Evolutionary conservation across 2,329 filamentous ascomycete species (phyloP).

Genomic region (Nannizzia gypsea): DNA sequence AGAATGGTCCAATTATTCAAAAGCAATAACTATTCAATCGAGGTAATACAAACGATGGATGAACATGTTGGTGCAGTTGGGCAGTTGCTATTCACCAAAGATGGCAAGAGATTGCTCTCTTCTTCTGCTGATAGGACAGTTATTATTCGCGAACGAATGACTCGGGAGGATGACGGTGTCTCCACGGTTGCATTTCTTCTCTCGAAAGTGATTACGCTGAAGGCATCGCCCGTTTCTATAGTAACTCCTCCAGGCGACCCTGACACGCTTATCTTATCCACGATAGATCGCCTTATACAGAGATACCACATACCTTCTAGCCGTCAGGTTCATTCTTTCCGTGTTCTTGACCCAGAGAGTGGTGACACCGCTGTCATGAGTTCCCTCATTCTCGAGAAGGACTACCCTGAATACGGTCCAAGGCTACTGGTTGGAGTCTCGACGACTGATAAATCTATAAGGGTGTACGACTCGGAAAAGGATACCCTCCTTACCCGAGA

Average conservation of each 20-base stretch:
- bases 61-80: slow-evolving; percentile 84
- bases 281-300: slow-evolving; percentile 50
- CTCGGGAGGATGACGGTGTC: slow-evolving; percentile 44
- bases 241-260: slow-evolving; percentile 52
- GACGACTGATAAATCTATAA: slow-evolving; percentile 88
- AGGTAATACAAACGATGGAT: slow-evolving; percentile 78
- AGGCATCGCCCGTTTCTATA: slow-evolving; percentile 80
- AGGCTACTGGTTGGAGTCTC: slow-evolving; percentile 75
- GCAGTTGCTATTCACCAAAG: slow-evolving; percentile 61
- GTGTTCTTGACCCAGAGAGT: slow-evolving; percentile 67
- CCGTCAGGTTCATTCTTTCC: slow-evolving; percentile 61
- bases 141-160: slow-evolving; percentile 66
- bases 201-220: slow-evolving; percentile 64
- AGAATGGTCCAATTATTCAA: slow-evolving; percentile 88
- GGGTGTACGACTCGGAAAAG: slow-evolving; percentile 70
- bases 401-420: slow-evolving; percentile 44
- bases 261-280: slow-evolving; percentile 46
- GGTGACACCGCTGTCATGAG: slow-evolving; percentile 74
- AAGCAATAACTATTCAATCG: slow-evolving; percentile 47
- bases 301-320: slow-evolving; percentile 54
- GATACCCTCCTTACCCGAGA: slow-evolving; percentile 73
- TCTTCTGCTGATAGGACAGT: slow-evolving; percentile 81
- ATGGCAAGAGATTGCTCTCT: slow-evolving; percentile 63
- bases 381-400: slow-evolving; percentile 51
- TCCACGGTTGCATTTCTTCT: slow-evolving; percentile 65